These are phyloP conservation scores for Pythium brachiatum DNA, from an alignment of 352 stramenopile genomes.

Conservation along the genomic window DNA sequence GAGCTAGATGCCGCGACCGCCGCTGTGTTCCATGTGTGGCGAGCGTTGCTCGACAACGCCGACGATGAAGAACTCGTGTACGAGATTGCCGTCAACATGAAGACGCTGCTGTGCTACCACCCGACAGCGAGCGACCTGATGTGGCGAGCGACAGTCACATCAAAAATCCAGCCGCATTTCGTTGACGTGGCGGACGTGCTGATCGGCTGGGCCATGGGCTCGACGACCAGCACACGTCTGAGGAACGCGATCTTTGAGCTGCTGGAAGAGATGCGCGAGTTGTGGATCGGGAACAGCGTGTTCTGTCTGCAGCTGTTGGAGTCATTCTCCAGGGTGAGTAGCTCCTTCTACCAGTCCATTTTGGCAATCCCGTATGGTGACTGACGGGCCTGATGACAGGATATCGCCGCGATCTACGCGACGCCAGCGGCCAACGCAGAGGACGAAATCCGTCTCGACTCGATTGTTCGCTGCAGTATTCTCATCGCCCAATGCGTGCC, in stretches of 20 bases:
- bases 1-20: slow-evolving; percentile 24
- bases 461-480: slow-evolving; percentile 31
- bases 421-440: slow-evolving; percentile 2
- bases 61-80: slow-evolving; percentile 22
- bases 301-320: slow-evolving; percentile 31
- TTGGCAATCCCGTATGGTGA: background rate
- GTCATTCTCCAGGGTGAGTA: slow-evolving; percentile 30
- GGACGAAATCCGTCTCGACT: slow-evolving; percentile 23
- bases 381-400: slow-evolving; percentile 24
- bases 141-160: slow-evolving; percentile 20
- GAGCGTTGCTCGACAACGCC: slow-evolving; percentile 24
- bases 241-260: slow-evolving; percentile 28
- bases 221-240: slow-evolving; percentile 17
- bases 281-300: slow-evolving; percentile 35
- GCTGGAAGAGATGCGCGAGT: slow-evolving; percentile 28
- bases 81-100: slow-evolving; percentile 19
- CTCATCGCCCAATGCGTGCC: slow-evolving; percentile 28
- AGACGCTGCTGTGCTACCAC: slow-evolving; percentile 23
- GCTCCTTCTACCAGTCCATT: too few relatives aligned
- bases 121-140: slow-evolving; percentile 4
- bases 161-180: slow-evolving; percentile 33
- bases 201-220: slow-evolving; percentile 32
- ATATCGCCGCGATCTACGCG: slow-evolving; percentile 25
- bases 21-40: slow-evolving; percentile 24
- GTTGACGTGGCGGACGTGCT: slow-evolving; percentile 33